These are phyloP conservation scores for Spinacia oleracea DNA, from an alignment of 179 eudicot genomes.

Conservation along the genomic window DNA sequence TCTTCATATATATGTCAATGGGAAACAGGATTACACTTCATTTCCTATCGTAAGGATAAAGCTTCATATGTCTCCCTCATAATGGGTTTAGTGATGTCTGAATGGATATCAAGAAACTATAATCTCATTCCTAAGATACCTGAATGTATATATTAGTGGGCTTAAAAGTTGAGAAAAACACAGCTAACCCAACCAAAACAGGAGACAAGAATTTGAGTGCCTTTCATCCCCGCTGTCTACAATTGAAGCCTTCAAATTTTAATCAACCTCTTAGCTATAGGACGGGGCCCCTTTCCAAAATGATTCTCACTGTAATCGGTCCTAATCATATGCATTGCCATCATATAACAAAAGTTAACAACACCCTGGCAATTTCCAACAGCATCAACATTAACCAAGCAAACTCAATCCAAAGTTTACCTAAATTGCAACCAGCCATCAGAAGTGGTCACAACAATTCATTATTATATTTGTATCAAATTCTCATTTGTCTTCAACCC, in stretches of 20 bases:
- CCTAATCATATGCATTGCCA: background rate
- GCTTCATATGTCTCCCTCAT: background rate
- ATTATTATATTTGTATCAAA: background rate
- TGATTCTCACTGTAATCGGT: background rate
- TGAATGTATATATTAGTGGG: background rate
- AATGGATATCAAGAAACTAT: background rate
- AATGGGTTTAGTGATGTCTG: background rate
- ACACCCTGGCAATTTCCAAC: constrained; percentile 2
- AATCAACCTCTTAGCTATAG: background rate
- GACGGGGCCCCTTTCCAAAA: background rate
- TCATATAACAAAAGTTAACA: constrained; percentile 1
- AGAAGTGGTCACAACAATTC: background rate
- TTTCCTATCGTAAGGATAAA: background rate
- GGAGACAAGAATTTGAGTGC: background rate
- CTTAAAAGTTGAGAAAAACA: background rate
- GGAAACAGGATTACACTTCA: no score
- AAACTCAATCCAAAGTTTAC: background rate
- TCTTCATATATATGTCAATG: background rate
- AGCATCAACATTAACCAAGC: background rate
- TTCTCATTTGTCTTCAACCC: background rate
- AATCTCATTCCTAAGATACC: background rate
- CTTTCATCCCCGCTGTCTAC: background rate
- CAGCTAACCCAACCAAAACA: background rate
- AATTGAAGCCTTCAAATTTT: constrained; percentile 2
- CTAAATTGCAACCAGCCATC: background rate